phyloP scores from a whole-genome alignment of 495 filamentous ascomycete genomes.

The Tuber borchii region DNA sequence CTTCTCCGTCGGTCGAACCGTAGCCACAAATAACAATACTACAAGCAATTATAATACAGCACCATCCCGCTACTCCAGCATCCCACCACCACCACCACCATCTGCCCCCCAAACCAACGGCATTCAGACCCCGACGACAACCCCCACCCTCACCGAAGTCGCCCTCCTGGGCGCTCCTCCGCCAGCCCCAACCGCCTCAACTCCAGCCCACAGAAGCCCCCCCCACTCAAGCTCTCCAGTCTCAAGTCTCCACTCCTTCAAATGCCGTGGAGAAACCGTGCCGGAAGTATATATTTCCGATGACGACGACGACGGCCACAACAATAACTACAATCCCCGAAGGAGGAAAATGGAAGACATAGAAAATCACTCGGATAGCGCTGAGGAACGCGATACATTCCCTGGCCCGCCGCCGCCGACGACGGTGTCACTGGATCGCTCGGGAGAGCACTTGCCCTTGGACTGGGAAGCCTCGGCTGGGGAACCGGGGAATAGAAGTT shows the following conservation, averaged over 20 bases:
- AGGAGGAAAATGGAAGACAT: background rate
- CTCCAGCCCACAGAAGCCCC: background rate
- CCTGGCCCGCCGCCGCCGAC: background rate
- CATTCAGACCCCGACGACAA: background rate
- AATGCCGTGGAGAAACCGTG: background rate
- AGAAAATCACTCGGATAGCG: constrained; percentile 22
- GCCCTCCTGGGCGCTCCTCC: background rate
- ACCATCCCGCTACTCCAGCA: background rate
- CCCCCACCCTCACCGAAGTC: background rate
- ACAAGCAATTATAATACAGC: background rate
- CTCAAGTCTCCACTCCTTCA: background rate
- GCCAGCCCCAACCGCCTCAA: background rate
- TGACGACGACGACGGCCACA: background rate
- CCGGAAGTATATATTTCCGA: background rate
- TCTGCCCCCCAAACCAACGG: background rate
- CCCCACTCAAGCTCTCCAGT: background rate
- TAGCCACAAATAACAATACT: background rate
- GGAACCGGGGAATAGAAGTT: constrained; percentile 42
- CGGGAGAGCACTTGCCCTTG: constrained; percentile 1
- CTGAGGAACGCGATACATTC: constrained; percentile 31
- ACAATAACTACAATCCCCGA: background rate
- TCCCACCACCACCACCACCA: background rate
- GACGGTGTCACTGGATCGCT: background rate
- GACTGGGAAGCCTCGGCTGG: constrained; percentile 37
- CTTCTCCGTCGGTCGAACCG: background rate